Conservation (phyloP, 768 basidiomycete species). For the Solioccasus polychromus region DNA sequence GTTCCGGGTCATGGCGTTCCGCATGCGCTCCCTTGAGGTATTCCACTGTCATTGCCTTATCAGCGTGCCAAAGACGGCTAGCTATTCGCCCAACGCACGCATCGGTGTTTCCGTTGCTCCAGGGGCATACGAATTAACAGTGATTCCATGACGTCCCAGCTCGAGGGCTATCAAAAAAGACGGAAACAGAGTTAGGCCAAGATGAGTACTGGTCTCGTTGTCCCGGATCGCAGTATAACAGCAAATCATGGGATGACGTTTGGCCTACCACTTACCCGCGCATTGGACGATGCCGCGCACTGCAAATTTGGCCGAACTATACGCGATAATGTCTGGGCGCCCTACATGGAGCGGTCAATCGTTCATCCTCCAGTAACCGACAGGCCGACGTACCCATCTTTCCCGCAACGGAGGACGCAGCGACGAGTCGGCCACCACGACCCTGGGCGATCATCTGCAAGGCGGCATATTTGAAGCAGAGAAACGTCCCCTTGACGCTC, state of each 20-base stretch:
- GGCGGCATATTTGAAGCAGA: slow-evolving; percentile 22
- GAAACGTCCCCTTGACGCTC: slow-evolving; percentile 21
- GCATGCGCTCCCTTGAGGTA: not conserved
- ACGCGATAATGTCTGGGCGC: slow-evolving; percentile 6
- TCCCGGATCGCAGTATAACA: not conserved
- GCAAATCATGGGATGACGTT: not conserved
- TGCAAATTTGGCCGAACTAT: slow-evolving; percentile 15
- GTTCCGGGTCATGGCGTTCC: not conserved
- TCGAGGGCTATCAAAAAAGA: slow-evolving; percentile 21
- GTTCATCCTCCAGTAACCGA: not conserved
- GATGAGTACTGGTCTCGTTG: no score
- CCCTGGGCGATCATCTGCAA: slow-evolving; percentile 23
- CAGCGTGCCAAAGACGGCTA: not conserved
- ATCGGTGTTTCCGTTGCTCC: slow-evolving; percentile 26
- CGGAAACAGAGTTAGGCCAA: no score
- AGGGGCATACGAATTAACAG: slow-evolving; percentile 31
- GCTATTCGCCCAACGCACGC: slow-evolving; percentile 9
- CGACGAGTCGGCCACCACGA: slow-evolving; percentile 2
- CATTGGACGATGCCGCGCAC: slow-evolving; percentile 9
- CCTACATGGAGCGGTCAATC: not conserved
- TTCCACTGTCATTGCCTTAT: slow-evolving; percentile 1
- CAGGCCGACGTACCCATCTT: no score
- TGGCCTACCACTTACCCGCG: slow-evolving; percentile 13
- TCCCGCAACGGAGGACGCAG: not conserved
- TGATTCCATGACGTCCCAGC: slow-evolving; percentile 24